These are phyloP conservation scores for Eragrostis nindensis DNA, from an alignment of 176 grass and related monocot genomes.

Conservation along the genomic window DNA sequence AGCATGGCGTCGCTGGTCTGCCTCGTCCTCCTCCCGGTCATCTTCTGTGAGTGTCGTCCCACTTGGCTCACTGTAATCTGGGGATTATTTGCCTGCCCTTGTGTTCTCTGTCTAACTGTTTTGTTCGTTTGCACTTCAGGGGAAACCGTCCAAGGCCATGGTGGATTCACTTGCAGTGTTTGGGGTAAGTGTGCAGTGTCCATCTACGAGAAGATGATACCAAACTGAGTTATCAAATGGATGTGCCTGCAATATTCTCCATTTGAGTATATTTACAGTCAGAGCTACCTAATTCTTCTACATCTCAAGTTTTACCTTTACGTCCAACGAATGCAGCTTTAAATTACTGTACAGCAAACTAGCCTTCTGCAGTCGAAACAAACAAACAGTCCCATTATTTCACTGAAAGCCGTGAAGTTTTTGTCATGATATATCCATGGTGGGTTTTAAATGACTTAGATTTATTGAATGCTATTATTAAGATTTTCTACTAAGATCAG, in stretches of 20 bases:
- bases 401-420: slow-evolving; percentile 1
- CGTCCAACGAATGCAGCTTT: slow-evolving; percentile 1
- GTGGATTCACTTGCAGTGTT: slow-evolving; percentile 91
- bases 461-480: background rate
- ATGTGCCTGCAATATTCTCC: background rate
- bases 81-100: background rate
- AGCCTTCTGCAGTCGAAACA: slow-evolving; percentile 1
- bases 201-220: slow-evolving; percentile 4
- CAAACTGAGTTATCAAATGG: background rate
- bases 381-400: background rate
- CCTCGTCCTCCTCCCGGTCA: slow-evolving; percentile 88
- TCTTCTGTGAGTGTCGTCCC: slow-evolving; percentile 71
- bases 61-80: background rate
- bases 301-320: slow-evolving; percentile 1
- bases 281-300: background rate
- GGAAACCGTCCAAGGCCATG: slow-evolving; percentile 85
- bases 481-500: background rate
- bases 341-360: slow-evolving; percentile 11
- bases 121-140: slow-evolving; percentile 63
- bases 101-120: slow-evolving; percentile 18
- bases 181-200: slow-evolving; percentile 66
- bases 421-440: background rate
- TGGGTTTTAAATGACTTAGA: slow-evolving; percentile 22
- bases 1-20: slow-evolving; percentile 96
- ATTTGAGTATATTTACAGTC: background rate